Base-by-base conservation (phyloP, 257 asterid species). In the Salvia splendens region DNA sequence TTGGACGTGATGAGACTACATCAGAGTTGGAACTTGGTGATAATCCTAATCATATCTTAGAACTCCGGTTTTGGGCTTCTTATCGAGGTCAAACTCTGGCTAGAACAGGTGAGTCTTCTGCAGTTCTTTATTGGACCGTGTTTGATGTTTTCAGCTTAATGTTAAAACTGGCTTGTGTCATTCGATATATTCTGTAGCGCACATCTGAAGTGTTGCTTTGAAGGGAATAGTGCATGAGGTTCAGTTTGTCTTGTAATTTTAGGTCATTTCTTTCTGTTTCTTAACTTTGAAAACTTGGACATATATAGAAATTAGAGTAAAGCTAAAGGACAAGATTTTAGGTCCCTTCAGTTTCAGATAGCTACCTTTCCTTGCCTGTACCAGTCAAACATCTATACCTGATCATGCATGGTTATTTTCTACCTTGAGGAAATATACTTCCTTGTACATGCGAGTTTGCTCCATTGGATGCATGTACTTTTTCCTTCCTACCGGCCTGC, bases 51-150 rank as follows among this genome's bases (percentile, higher is more conserved):
- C 95, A 93, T 71, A 90, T 90, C 72, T 95, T 88, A 77, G 99
- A 93, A 76, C 85, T 93, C 68, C 87, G 96, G 67, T 90, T 90
- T 77, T 93, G 99, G 99, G 99, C 99, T 61, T 93, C 99, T 46
- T 93, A 88, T 72, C 86, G 97, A 61, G 99, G 96, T 65, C 99
- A 93, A 78, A 93, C 99, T n/a, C 79, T 93, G 77, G 95, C 97
- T 63, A 85, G 99, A 76, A 93, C 99, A 67, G 96, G 99, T 84
- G 36, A 58, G 78, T 48, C 61, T 51, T 68, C 46, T 46, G 12
- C 56, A 63, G 20, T 48, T 78, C 33, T 52, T 65, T 24, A 38
- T 58, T 46, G 10, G 58, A 12, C 5, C 58, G 42, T 36, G 57
- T 67, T 17, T 10, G 4, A 40, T 59, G 15, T 70, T 69, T 16